Evolutionary conservation across 164 flowering plant species (phyloP).

Genomic region (Chimonanthus praecox): DNA sequence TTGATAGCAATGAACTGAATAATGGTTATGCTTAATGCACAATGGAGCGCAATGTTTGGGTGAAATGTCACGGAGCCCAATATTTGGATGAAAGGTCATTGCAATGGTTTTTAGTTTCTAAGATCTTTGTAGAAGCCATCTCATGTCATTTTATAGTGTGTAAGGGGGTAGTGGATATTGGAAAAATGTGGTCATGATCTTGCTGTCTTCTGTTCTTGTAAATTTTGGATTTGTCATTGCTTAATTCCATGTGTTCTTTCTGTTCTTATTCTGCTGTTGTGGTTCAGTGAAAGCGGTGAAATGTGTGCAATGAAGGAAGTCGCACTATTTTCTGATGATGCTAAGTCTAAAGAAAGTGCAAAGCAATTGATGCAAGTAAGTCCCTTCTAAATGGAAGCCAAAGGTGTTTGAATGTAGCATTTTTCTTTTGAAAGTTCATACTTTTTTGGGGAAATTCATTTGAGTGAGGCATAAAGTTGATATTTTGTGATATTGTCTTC

Average conservation of each 20-base stretch:
- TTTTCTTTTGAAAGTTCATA: too few species aligned
- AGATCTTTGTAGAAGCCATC: not conserved
- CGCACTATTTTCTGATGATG: slow-evolving; percentile 83
- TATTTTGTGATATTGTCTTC: not conserved
- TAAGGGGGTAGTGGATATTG: not conserved
- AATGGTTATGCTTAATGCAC: too few species aligned
- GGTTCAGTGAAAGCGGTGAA: slow-evolving; percentile 81
- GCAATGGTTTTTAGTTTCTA: not conserved
- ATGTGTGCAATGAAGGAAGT: slow-evolving; percentile 99
- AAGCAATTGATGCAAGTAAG: slow-evolving; percentile 85
- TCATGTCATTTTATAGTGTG: not conserved
- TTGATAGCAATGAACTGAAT: too few species aligned
- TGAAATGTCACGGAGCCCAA: not conserved
- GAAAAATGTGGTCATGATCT: not conserved
- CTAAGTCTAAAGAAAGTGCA: slow-evolving; percentile 94
- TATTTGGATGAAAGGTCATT: not conserved
- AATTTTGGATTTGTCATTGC: not conserved
- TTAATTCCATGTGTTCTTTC: not conserved
- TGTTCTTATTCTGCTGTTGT: slow-evolving; percentile 6
- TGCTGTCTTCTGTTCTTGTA: not conserved
- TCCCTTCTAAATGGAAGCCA: slow-evolving; percentile 6
- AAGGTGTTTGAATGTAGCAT: too few species aligned
- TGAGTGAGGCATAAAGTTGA: not conserved
- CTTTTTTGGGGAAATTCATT: not conserved
- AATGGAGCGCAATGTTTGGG: too few species aligned